Evolutionary conservation across 1,284 basidiomycete genomes (phyloP).

Genomic region (Xerocomus subilludens): DNA sequence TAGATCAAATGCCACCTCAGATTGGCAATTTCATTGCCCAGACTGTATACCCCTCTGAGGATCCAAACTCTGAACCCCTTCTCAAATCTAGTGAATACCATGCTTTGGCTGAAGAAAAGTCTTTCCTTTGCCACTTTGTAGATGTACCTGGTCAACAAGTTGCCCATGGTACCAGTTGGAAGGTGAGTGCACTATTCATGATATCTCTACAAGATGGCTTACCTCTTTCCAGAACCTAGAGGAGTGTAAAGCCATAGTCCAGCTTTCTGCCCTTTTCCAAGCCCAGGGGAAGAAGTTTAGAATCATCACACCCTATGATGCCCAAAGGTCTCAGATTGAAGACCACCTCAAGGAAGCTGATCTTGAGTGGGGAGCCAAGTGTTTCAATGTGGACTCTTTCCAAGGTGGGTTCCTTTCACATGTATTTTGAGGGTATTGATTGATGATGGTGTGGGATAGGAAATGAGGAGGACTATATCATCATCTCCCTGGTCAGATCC

Average conservation of each 20-base stretch:
- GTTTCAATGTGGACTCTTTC: slow-evolving; percentile 75
- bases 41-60: slow-evolving; percentile 65
- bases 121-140: slow-evolving; percentile 64
- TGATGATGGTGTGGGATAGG: slow-evolving; percentile 53
- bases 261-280: slow-evolving; percentile 62
- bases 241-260: slow-evolving; percentile 61
- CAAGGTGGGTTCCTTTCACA: slow-evolving; percentile 60
- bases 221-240: slow-evolving; percentile 59
- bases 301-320: slow-evolving; percentile 79
- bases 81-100: slow-evolving; percentile 65
- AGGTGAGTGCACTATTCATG: slow-evolving; percentile 53
- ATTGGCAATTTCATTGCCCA: slow-evolving; percentile 78
- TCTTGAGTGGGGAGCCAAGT: slow-evolving; percentile 68
- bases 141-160: slow-evolving; percentile 60
- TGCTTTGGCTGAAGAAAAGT: slow-evolving; percentile 52
- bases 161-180: slow-evolving; percentile 58
- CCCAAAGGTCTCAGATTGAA: slow-evolving; percentile 67
- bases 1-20: slow-evolving; percentile 81
- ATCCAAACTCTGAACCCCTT: slow-evolving; percentile 17
- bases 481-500: slow-evolving; percentile 73
- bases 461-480: slow-evolving; percentile 70
- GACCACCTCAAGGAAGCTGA: slow-evolving; percentile 57
- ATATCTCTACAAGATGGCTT: background rate
- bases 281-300: slow-evolving; percentile 59
- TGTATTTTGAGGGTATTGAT: slow-evolving; percentile 8